Base-by-base conservation (phyloP, 2,329 filamentous ascomycete species). In the Hypoxylon sp. region DNA sequence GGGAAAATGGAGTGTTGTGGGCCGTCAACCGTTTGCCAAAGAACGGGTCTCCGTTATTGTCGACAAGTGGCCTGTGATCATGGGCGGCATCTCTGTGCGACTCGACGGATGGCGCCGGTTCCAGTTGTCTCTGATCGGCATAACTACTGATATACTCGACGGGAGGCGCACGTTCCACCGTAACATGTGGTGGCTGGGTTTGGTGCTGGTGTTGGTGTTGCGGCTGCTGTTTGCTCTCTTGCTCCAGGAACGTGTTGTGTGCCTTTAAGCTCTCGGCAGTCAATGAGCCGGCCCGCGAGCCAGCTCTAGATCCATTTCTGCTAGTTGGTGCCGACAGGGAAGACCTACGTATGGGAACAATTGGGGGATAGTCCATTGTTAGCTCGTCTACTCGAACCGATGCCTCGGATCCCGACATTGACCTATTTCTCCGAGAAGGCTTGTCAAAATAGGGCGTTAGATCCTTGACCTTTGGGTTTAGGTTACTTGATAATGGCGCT, bases 281-380 rank as follows among this genome's bases (percentile, higher is more conserved):
- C 49, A 86, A 64, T 0, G 83, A 86, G 3, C 74, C 77, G 7
- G 65, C 56, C 43, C 65, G 57, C 9, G 67, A 69, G 13, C 64
- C 63, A 51, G 66, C 60, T 15, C 61, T 60, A 16, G 68, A 70
- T 20, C 61, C 64, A 59, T 83, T 83, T 29, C 80, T 75, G 63
- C 82, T 87, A 1, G 82, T 84, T 2, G 82, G 80, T 1, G 83
- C 83, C 3, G 84, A 87, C 5, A 86, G 71, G 9, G 83, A 87
- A 1, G 84, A 86, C 29, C 78, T 78, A 31, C 83, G 77, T 23
- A 72, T 66, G 1, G 83, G 83, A 21, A 86, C 77, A 5, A 72
- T 70, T 7, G 83, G 84, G 7, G 83, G 79, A 48, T 77, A 84
- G 65, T 86, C 83, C 45, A 84, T 81, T 0, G 82, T 86, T 17